Percentiles rank a stretch among this genome's conserved stretches.
These are phyloP conservation scores for Clonostachys rhizophaga DNA, from an alignment of 2,329 filamentous ascomycete species.

Conservation along the genomic window DNA sequence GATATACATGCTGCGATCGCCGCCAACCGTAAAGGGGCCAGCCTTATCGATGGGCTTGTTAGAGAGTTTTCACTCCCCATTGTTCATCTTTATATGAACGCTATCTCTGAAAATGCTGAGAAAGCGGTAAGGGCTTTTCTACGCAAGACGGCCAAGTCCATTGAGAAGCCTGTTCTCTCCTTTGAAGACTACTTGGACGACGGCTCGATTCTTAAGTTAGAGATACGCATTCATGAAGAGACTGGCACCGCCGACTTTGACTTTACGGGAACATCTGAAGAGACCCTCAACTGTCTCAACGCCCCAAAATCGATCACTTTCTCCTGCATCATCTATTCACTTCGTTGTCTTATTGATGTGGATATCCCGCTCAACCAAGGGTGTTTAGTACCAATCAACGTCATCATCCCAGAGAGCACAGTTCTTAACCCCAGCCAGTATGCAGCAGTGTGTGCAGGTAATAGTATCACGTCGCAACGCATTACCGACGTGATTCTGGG, in stretches of 20 bases:
- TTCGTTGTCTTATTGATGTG: conserved; percentile 22
- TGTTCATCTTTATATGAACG: conserved; percentile 55
- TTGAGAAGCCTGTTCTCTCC: conserved; percentile 21
- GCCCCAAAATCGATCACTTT: conserved; percentile 26
- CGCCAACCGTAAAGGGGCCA: conserved; percentile 81
- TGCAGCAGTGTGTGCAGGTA: conserved; percentile 51
- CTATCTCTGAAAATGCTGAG: conserved; percentile 34
- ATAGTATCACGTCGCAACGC: conserved; percentile 42
- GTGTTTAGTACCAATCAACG: conserved; percentile 24
- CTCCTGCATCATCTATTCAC: conserved; percentile 29
- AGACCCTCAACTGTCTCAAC: conserved; percentile 27
- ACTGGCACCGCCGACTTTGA: conserved; percentile 37
- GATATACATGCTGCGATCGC: conserved; percentile 84
- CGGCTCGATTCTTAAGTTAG: conserved; percentile 24
- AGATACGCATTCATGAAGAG: conserved; percentile 18
- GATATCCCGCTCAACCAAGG: conserved; percentile 34
- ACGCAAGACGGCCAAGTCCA: conserved; percentile 31
- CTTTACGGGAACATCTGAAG: conserved; percentile 25
- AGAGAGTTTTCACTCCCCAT: conserved; percentile 67
- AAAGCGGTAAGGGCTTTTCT: conserved; percentile 14
- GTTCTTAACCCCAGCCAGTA: conserved; percentile 22
- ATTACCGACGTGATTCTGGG: conserved; percentile 22
- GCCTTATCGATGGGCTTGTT: conserved; percentile 67
- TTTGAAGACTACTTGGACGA: conserved; percentile 27
- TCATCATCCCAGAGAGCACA: conserved; percentile 20